phyloP scores from a whole-genome alignment of 345 rosid species.

The Citrus maxima region DNA sequence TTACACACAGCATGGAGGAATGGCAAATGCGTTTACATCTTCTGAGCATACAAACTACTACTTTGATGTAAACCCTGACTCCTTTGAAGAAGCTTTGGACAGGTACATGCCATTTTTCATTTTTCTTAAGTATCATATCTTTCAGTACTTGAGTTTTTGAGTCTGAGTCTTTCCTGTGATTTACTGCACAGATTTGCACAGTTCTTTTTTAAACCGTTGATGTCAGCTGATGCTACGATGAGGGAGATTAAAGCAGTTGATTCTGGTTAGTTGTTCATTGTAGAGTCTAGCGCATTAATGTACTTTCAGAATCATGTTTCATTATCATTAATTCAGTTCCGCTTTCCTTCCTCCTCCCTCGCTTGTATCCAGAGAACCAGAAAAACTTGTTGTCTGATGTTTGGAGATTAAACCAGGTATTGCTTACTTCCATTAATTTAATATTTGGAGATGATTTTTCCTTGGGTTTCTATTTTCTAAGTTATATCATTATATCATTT shows the following conservation, averaged over 20 bases:
- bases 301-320: not conserved
- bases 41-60: constrained; percentile 71
- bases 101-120: constrained; percentile 36
- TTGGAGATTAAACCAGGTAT: constrained; percentile 87
- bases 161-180: constrained; percentile 20
- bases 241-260: constrained; percentile 95
- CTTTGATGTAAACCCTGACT: constrained; percentile 71
- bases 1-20: constrained; percentile 79
- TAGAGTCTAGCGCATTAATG: not conserved
- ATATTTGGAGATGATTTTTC: not conserved
- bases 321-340: not conserved
- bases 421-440: not conserved
- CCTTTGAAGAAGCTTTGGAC: constrained; percentile 87
- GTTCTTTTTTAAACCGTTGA: constrained; percentile 85
- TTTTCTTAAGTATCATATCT: constrained; percentile 12
- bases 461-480: not conserved
- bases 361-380: constrained; percentile 69
- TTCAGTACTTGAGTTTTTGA: constrained; percentile 5
- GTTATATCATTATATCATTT: not conserved
- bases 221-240: constrained; percentile 88
- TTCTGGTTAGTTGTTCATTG: constrained; percentile 56
- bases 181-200: constrained; percentile 65
- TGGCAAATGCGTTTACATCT: constrained; percentile 77
- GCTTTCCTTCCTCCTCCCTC: constrained; percentile 5
- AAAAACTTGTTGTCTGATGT: constrained; percentile 78